Base-by-base conservation (phyloP, 306 rosid species). In the Leucaena leucocephala region DNA sequence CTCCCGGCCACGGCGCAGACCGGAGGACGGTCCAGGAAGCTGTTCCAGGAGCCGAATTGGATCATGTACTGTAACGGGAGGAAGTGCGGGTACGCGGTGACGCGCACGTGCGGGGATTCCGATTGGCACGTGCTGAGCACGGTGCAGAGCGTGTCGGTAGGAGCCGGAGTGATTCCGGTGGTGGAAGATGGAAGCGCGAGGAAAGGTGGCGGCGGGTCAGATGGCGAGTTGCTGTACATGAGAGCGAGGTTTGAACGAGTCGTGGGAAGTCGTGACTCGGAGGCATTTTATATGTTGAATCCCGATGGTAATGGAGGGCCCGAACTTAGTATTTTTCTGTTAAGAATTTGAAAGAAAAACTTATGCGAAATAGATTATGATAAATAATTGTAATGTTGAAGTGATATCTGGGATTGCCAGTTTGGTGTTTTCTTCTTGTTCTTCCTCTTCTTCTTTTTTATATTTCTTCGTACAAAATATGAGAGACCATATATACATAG, bases 181-280 rank as follows among this genome's bases (percentile, higher is more conserved):
- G 77, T 87, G 68, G 94, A 88, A 3, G 88, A 89, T 12, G 85
- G 86, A 3, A 45, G 16, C 4, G 61, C 52, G 15, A 52, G 63
- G 43, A 72, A 64, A 21, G 82, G 62, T 9, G 74, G 79, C 14
- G 64, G 80, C 1, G 82, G 75, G 58, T 72, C 92, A 5, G 92
- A 88, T 69, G 98, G 97, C 1, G 98, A 92, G 90, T 83, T 92
- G 92, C 88, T 94, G 79, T 94, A 94, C 13, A 94, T 94, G 98
- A 91, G 98, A 58, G 97, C 98, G 0, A 78, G 86, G 82, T 94
- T 94, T 73, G 98, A 94, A 62, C 89, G 98, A 83, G 98, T 94
- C 13, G 97, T 94, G 16, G 98, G 97, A 10, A 92, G 97, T 82
- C 94, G 95, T 73, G 97, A 94, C 90, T 92, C 97, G 82, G 97